Percentiles rank a stretch among this genome's conserved stretches.
phyloP scores from a whole-genome alignment of 2,329 filamentous ascomycete genomes.

The Boeremia lycopersici region DNA sequence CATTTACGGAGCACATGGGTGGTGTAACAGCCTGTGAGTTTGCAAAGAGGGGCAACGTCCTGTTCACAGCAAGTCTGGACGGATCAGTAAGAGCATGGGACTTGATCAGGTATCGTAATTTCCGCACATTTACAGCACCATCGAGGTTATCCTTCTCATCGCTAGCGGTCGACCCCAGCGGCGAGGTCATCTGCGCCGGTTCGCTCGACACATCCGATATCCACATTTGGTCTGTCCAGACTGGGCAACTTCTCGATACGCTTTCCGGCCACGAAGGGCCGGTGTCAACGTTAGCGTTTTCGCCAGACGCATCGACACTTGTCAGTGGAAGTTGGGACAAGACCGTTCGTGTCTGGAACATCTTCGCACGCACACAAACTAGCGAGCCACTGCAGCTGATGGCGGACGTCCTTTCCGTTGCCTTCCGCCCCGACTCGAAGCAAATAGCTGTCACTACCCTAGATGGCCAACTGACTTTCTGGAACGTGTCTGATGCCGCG shows the following conservation, averaged over 20 bases:
- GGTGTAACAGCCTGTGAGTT: constrained; percentile 95
- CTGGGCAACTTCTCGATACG: constrained; percentile 89
- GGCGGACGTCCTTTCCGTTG: constrained; percentile 85
- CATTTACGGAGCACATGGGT: constrained; percentile 95
- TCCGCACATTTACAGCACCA: constrained; percentile 94
- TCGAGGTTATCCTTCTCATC: constrained; percentile 91
- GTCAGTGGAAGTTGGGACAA: constrained; percentile 96
- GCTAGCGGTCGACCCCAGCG: constrained; percentile 94
- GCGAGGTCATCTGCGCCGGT: constrained; percentile 93
- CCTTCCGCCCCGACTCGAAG: constrained; percentile 85
- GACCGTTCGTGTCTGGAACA: constrained; percentile 93
- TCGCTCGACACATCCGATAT: constrained; percentile 97
- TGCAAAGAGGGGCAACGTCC: constrained; percentile 89
- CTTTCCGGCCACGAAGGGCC: constrained; percentile 93
- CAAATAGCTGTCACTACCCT: constrained; percentile 91
- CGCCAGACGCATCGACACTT: constrained; percentile 81
- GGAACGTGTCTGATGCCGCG: constrained; percentile 85
- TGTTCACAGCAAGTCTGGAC: constrained; percentile 94
- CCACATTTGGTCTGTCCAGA: constrained; percentile 98
- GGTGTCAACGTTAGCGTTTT: constrained; percentile 85
- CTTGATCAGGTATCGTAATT: constrained; percentile 93
- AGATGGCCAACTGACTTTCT: constrained; percentile 93
- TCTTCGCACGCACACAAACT: constrained; percentile 91
- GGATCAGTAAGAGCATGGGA: constrained; percentile 97
- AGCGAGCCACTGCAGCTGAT: constrained; percentile 93